Percentiles rank a stretch among this genome's conserved stretches.
Conservation (phyloP, 2,329 filamentous ascomycete genomes). For the Parafenestella ontariensis region DNA sequence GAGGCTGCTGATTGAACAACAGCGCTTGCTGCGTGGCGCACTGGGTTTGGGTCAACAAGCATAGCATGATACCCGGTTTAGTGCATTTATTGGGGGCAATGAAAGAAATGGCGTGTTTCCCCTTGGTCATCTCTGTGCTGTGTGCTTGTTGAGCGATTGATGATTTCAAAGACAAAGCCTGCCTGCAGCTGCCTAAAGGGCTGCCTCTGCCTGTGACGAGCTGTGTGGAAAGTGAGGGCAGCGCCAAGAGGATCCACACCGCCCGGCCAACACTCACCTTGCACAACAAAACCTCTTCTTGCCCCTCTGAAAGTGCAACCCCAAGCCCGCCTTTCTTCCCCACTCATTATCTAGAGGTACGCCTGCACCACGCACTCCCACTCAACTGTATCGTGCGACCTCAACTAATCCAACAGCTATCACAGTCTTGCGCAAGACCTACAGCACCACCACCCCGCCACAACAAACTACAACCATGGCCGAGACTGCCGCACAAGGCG, state of each 20-base stretch:
- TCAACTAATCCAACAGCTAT: conserved; percentile 24
- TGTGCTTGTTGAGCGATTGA: too few species aligned
- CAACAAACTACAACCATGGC: conserved; percentile 61
- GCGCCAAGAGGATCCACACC: conserved; percentile 33
- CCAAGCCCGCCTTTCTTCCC: conserved; percentile 34
- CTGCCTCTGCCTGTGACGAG: conserved; percentile 23
- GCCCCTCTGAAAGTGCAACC: conserved; percentile 38
- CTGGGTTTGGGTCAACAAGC: conserved; percentile 40
- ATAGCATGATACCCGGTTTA: conserved; percentile 48
- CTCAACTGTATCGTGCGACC: conserved; percentile 17
- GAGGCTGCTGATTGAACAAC: conserved; percentile 16
- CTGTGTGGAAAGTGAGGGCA: conserved; percentile 15
- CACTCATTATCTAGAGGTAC: conserved; percentile 36
- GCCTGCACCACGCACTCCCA: conserved; percentile 22
- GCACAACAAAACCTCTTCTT: conserved; percentile 46
- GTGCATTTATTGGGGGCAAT: conserved; percentile 14
- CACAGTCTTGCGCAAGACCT: conserved; percentile 37
- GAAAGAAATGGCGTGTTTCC: not conserved
- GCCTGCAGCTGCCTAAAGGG: conserved; percentile 32
- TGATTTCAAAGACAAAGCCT: conserved; percentile 25
- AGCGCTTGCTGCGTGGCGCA: conserved; percentile 44
- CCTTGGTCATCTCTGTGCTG: not conserved
- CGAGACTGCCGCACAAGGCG: conserved; percentile 58
- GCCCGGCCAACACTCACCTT: conserved; percentile 38
- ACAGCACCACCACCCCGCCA: conserved; percentile 41